Evolutionary conservation across 202 grass and related monocot species (phyloP), one percentile per base, ranked within the genome.

Genomic region (Cymbopogon flexuosus): DNA sequence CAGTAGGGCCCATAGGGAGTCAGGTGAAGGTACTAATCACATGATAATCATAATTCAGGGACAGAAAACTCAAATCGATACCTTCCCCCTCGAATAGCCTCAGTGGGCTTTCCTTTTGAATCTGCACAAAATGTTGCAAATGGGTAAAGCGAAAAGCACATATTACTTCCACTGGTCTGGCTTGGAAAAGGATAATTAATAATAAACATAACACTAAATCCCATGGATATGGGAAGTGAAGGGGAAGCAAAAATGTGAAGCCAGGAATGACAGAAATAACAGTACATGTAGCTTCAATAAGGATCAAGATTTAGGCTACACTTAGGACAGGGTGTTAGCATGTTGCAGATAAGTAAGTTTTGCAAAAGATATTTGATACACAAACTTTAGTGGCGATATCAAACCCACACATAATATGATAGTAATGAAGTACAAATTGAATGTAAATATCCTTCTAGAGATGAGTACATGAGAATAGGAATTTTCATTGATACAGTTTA

Each of bases 31-130:
- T 81, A 62, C 12, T 65, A 77, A 6, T 11, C 16, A 46, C 45
- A 74, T 76, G 69, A 11, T 65, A 11, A 67, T 30, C 58, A 66
- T 62, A 37, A 29, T 34, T 86, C 37, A 37, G 56, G 15, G 29
- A 68, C 62, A 77, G 58, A 69, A 45, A 73, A 76, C 27, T 78
- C 65, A 79, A 84, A 87, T 91, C 47, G 18, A 83, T 95, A 98
- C 95, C 95, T 94, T 89, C 95, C 95, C 13, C 95, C 95, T 80
- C 90, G 83, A 21, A 98, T 98, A 56, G 95, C 92, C 77, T 98
- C 95, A 22, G 95, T 95, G 23, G 90, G 95, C 77, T 93, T 98
- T 81, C 95, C 95, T 93, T 79, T 98, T 2, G 84, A 76, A 84
- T 95, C 90, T 98, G 80, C 75, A 57, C 47, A 81, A 31, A 54